Percentiles rank a stretch among this genome's conserved stretches.
These are phyloP conservation scores for Phytophthora rubi DNA, from an alignment of 352 stramenopile species.

Conservation along the genomic window DNA sequence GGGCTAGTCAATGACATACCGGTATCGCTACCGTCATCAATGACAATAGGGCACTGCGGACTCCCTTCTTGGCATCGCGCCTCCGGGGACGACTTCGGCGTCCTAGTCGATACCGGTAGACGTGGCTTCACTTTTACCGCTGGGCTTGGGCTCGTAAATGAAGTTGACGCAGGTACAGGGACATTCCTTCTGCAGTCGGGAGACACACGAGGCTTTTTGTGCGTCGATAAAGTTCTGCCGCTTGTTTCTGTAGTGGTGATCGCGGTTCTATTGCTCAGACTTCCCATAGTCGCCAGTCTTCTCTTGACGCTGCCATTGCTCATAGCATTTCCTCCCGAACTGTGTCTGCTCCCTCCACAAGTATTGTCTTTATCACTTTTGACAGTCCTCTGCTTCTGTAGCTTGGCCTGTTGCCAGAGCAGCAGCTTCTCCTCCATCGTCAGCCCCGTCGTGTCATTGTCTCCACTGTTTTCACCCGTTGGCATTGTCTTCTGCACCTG, in stretches of 20 bases:
- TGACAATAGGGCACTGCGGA: background rate
- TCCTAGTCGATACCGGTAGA: background rate
- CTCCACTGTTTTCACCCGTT: background rate
- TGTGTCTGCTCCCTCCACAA: background rate
- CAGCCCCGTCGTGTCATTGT: background rate
- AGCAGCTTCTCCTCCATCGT: slow-evolving; percentile 32
- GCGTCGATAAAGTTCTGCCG: background rate
- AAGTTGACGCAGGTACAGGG: background rate
- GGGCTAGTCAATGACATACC: background rate
- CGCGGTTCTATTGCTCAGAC: background rate
- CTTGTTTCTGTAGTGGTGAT: background rate
- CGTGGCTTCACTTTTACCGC: background rate
- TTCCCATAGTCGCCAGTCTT: slow-evolving; percentile 5
- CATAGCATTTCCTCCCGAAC: background rate
- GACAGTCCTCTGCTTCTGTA: background rate
- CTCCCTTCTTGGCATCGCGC: background rate
- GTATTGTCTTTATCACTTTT: background rate
- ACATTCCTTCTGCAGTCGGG: background rate
- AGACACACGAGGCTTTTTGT: background rate
- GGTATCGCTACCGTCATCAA: background rate
- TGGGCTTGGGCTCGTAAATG: background rate
- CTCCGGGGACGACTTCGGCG: background rate
- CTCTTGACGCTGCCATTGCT: slow-evolving; percentile 6
- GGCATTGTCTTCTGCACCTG: background rate
- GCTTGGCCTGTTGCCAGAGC: slow-evolving; percentile 26